Evolutionary conservation across 2,329 filamentous ascomycete species (phyloP).

Genomic region (Tolypocladium paradoxum): DNA sequence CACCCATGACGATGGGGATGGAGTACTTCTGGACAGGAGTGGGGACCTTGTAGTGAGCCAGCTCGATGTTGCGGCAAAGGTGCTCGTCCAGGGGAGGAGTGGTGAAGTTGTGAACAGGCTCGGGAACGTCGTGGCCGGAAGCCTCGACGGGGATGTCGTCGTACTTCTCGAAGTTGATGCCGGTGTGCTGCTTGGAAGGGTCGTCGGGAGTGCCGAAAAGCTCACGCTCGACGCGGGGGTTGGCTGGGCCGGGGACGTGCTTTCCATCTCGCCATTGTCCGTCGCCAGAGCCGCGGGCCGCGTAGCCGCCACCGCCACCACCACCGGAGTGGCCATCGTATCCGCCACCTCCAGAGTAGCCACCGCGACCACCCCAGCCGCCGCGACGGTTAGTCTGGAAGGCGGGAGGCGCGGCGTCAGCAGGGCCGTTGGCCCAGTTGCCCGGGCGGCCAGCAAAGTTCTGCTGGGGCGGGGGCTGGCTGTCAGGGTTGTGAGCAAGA

Average conservation of each 20-base stretch:
- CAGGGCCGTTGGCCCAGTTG: slow-evolving; percentile 19
- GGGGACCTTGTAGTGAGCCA: slow-evolving; percentile 89
- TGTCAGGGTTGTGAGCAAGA: not conserved
- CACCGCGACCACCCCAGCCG: slow-evolving; percentile 23
- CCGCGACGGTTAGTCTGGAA: slow-evolving; percentile 20
- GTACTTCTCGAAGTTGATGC: slow-evolving; percentile 99
- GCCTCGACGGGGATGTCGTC: slow-evolving; percentile 98
- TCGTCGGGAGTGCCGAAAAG: slow-evolving; percentile 89
- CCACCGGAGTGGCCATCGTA: slow-evolving; percentile 22
- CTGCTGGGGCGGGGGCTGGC: not conserved
- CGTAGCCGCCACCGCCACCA: slow-evolving; percentile 34
- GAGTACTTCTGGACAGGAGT: slow-evolving; percentile 99
- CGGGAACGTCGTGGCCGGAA: slow-evolving; percentile 85
- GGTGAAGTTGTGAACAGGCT: slow-evolving; percentile 80
- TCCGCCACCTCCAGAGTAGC: slow-evolving; percentile 23
- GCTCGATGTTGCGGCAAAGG: slow-evolving; percentile 81
- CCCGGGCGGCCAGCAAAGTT: slow-evolving; percentile 23
- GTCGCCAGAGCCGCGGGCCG: slow-evolving; percentile 77
- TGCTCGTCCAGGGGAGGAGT: slow-evolving; percentile 95
- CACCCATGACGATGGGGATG: slow-evolving; percentile 95
- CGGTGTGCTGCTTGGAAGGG: slow-evolving; percentile 88
- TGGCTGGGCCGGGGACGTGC: slow-evolving; percentile 81
- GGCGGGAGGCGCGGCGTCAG: slow-evolving; percentile 4
- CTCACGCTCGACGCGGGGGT: slow-evolving; percentile 85
- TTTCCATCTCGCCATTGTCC: slow-evolving; percentile 96